Evolutionary conservation across 2,329 filamentous ascomycete genomes (phyloP).

Genomic region (Penicillium vulpinum): DNA sequence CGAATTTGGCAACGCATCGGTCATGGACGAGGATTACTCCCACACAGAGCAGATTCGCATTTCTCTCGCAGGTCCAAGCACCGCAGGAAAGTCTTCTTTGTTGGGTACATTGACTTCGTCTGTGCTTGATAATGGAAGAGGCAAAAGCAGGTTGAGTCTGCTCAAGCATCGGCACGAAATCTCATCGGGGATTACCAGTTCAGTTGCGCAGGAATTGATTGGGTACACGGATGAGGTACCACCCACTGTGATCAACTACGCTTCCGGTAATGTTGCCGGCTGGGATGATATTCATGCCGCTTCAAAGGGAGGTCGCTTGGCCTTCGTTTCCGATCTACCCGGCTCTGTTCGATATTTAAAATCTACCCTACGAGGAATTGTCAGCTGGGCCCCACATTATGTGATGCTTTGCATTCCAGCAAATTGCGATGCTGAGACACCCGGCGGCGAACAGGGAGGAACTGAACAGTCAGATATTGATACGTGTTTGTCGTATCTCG

Average conservation of each 20-base stretch:
- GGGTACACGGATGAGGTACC: constrained; percentile 62
- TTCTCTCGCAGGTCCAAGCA: constrained; percentile 84
- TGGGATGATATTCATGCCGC: constrained; percentile 93
- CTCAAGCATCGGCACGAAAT: constrained; percentile 94
- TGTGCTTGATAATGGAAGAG: constrained; percentile 85
- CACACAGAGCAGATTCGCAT: constrained; percentile 75
- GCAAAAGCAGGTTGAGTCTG: constrained; percentile 82
- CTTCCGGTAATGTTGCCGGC: constrained; percentile 79
- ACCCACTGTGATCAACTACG: constrained; percentile 68
- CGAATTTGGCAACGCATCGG: not conserved
- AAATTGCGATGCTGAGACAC: constrained; percentile 61
- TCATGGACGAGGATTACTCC: constrained; percentile 41
- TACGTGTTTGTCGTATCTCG: constrained; percentile 75
- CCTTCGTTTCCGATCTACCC: constrained; percentile 88
- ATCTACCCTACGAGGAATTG: constrained; percentile 82
- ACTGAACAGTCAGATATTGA: constrained; percentile 58
- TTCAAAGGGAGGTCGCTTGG: constrained; percentile 69
- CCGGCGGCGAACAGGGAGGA: constrained; percentile 17
- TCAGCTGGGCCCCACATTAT: constrained; percentile 96
- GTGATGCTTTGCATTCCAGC: constrained; percentile 83
- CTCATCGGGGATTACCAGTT: constrained; percentile 86
- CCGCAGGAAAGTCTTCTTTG: constrained; percentile 88
- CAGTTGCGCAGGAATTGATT: constrained; percentile 88
- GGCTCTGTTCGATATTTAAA: constrained; percentile 86
- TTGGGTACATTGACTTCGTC: constrained; percentile 86